Conservation (phyloP, 345 rosid species). For the Syzygium grande region DNA sequence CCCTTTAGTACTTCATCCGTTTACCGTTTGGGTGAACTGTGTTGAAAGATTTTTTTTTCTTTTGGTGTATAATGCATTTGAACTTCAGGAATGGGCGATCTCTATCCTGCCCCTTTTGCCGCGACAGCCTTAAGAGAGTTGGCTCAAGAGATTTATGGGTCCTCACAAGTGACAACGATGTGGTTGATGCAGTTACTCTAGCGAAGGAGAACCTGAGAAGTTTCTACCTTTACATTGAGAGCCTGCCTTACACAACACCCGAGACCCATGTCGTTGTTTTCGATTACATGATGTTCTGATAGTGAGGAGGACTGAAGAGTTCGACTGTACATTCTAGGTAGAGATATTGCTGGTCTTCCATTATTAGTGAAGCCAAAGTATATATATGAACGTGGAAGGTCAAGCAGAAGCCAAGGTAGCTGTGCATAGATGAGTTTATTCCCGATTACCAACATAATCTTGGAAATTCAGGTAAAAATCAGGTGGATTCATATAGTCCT, state of each 20-base stretch:
- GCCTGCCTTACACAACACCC: slow-evolving; percentile 30
- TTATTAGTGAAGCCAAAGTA: background rate
- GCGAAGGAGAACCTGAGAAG: slow-evolving; percentile 46
- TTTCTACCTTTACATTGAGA: slow-evolving; percentile 47
- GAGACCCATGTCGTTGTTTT: slow-evolving; percentile 28
- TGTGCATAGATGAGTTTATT: background rate
- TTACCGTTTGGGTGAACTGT: background rate
- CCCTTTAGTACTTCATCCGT: background rate
- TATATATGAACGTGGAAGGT: background rate
- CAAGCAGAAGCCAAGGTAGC: background rate
- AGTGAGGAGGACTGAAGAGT: background rate
- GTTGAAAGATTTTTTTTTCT: background rate
- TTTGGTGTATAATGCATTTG: background rate
- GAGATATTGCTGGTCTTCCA: background rate
- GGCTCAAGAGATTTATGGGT: slow-evolving; percentile 54
- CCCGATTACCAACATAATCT: background rate
- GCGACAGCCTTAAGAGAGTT: slow-evolving; percentile 49
- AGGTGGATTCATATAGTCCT: background rate
- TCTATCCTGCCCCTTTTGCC: slow-evolving; percentile 67
- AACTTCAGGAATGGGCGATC: slow-evolving; percentile 52
- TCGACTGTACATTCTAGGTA: background rate
- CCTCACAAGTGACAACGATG: slow-evolving; percentile 28
- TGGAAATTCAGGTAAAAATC: background rate
- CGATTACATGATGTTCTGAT: slow-evolving; percentile 45
- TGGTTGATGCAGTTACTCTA: slow-evolving; percentile 30